A percentile compares a stretch with the other conserved stretches of the same genome.
These are phyloP conservation scores for Aspergillus unguis DNA, from an alignment of 2,329 filamentous ascomycete genomes.

Conservation along the genomic window DNA sequence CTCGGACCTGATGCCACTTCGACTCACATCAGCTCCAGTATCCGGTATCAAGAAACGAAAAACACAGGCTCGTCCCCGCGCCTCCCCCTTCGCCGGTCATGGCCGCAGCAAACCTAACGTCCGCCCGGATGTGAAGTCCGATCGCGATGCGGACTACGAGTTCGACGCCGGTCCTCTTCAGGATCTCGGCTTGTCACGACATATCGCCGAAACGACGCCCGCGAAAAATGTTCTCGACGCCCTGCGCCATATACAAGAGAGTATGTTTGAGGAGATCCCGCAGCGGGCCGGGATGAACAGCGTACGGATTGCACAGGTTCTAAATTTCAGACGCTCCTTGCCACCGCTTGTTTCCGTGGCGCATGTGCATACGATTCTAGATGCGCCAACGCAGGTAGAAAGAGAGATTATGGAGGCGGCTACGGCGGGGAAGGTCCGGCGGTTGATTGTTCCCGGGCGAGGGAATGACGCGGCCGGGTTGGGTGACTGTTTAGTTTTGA, in stretches of 20 bases:
- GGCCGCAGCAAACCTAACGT: conserved; percentile 40
- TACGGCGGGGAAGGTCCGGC: conserved; percentile 50
- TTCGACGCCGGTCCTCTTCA: conserved; percentile 44
- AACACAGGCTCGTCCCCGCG: conserved; percentile 25
- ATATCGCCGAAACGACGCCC: conserved; percentile 46
- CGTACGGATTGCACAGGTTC: conserved; percentile 56
- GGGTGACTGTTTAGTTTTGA: conserved; percentile 57
- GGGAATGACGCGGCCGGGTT: conserved; percentile 55
- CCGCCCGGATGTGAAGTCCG: conserved; percentile 23
- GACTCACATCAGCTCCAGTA: conserved; percentile 47
- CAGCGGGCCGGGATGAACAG: conserved; percentile 60
- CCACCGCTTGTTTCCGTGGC: conserved; percentile 59
- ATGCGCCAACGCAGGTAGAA: conserved; percentile 57
- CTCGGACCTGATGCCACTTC: conserved; percentile 41
- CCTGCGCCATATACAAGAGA: conserved; percentile 50
- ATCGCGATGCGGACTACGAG: conserved; percentile 11
- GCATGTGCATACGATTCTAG: conserved; percentile 58
- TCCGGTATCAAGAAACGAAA: conserved; percentile 44
- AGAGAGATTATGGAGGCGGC: conserved; percentile 56
- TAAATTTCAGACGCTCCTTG: conserved; percentile 54
- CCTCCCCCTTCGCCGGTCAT: conserved; percentile 42
- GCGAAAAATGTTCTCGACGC: conserved; percentile 52
- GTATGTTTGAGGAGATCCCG: conserved; percentile 57
- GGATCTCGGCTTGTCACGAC: conserved; percentile 51
- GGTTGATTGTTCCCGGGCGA: conserved; percentile 55